A percentile compares a stretch with the other conserved stretches of the same genome.
Conservation (phyloP, 2,329 filamentous ascomycete species). For the Zymoseptoria passerinii region DNA sequence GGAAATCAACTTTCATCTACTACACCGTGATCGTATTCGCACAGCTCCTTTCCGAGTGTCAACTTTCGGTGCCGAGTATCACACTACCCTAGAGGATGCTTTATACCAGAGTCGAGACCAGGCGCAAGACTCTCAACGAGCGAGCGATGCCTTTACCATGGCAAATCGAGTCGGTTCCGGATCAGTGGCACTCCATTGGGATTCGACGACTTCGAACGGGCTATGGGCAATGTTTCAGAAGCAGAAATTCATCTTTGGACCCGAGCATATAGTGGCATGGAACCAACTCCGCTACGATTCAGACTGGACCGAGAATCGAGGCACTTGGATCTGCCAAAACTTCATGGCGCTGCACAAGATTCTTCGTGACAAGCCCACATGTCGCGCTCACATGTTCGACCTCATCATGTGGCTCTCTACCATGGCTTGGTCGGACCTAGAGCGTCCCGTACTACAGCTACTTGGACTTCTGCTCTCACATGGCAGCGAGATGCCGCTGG, state of each 20-base stretch:
- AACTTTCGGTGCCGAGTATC: constrained; percentile 29
- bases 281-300: background rate
- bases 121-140: background rate
- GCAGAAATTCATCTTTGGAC: background rate
- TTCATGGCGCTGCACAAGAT: background rate
- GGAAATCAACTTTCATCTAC: background rate
- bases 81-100: constrained; percentile 19
- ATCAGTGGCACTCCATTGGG: background rate
- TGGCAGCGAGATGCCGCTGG: background rate
- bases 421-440: constrained; percentile 33
- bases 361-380: background rate
- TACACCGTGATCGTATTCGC: constrained; percentile 6
- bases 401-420: constrained; percentile 25
- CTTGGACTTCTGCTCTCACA: background rate
- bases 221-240: constrained; percentile 4
- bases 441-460: background rate
- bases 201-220: background rate
- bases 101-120: constrained; percentile 19
- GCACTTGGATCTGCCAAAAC: background rate
- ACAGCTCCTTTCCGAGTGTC: constrained; percentile 11
- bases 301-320: background rate
- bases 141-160: background rate
- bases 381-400: constrained; percentile 3
- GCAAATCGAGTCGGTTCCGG: background rate
- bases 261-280: background rate